These are phyloP conservation scores for Lojkania enalia DNA, from an alignment of 2,329 filamentous ascomycete species.

Conservation along the genomic window DNA sequence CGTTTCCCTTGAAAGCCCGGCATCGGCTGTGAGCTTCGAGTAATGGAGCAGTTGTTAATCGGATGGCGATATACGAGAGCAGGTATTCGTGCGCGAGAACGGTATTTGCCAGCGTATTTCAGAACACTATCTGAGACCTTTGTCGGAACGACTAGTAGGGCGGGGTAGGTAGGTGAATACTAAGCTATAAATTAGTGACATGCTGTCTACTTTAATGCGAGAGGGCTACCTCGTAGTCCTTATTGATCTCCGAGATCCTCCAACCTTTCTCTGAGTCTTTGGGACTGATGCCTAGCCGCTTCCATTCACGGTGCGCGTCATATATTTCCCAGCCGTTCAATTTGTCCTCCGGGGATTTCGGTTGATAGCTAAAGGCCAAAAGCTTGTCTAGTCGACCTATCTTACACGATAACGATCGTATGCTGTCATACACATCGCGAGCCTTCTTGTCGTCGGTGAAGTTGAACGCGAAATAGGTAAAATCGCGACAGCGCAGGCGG, in stretches of 20 bases:
- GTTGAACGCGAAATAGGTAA: conserved; percentile 90
- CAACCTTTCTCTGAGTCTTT: conserved; percentile 80
- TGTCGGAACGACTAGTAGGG: conserved; percentile 79
- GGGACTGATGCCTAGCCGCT: conserved; percentile 81
- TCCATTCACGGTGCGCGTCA: conserved; percentile 82
- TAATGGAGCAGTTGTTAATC: conserved; percentile 95
- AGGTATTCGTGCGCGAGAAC: conserved; percentile 86
- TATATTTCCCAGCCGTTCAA: conserved; percentile 84
- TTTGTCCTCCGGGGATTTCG: conserved; percentile 71
- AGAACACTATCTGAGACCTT: conserved; percentile 95
- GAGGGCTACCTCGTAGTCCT: conserved; percentile 77
- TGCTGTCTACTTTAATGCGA: too few relatives aligned
- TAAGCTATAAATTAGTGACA: conserved; percentile 26
- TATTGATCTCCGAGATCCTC: conserved; percentile 88
- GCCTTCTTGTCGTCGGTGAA: conserved; percentile 75
- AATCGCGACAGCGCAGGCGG: conserved; percentile 87
- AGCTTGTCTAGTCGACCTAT: conserved; percentile 83
- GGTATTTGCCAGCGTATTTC: conserved; percentile 88
- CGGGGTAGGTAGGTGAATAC: conserved; percentile 93
- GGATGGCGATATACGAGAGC: conserved; percentile 93
- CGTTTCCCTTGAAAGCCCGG: conserved; percentile 85
- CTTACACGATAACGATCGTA: conserved; percentile 79
- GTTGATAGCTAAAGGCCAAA: conserved; percentile 85
- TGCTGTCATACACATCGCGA: conserved; percentile 83
- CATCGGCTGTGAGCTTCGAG: conserved; percentile 87